These are phyloP conservation scores for Talaromyces sp. DNA, from an alignment of 2,329 filamentous ascomycete genomes.

Conservation along the genomic window DNA sequence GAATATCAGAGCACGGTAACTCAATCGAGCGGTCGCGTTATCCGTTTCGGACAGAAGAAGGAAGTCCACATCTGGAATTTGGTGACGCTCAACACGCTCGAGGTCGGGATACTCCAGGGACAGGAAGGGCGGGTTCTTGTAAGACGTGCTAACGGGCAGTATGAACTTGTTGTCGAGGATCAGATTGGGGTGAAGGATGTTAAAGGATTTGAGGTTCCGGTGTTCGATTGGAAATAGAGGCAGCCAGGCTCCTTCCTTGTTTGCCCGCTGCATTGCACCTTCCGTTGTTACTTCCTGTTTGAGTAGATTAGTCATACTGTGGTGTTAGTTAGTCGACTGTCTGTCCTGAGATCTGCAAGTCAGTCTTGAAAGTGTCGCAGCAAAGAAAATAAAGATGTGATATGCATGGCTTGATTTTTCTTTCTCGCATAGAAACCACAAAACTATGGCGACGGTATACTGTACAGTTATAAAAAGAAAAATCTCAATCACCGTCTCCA, in stretches of 20 bases:
- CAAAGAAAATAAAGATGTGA: slow-evolving; percentile 10
- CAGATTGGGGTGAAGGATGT: slow-evolving; percentile 21
- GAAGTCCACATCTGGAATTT: slow-evolving; percentile 55
- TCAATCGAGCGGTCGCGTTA: slow-evolving; percentile 58
- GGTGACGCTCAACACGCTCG: slow-evolving; percentile 40
- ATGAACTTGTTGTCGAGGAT: slow-evolving; percentile 19
- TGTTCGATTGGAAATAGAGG: slow-evolving; percentile 17
- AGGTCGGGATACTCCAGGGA: slow-evolving; percentile 42
- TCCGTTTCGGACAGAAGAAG: slow-evolving; percentile 55
- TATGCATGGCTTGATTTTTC: slow-evolving; percentile 9
- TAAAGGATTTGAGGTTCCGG: slow-evolving; percentile 24
- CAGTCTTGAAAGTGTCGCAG: not conserved
- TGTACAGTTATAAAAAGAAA: slow-evolving; percentile 13
- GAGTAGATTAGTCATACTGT: not conserved
- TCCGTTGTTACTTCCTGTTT: not conserved
- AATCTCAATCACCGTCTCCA: slow-evolving; percentile 13
- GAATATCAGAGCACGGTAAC: slow-evolving; percentile 55
- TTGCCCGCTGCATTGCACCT: not conserved
- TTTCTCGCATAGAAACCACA: slow-evolving; percentile 6
- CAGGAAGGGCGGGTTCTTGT: slow-evolving; percentile 27
- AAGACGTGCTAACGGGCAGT: slow-evolving; percentile 15
- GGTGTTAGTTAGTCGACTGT: not conserved
- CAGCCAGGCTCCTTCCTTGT: not conserved
- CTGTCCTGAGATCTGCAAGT: not conserved
- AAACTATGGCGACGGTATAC: slow-evolving; percentile 15